Evolutionary conservation across 1,139 yeast species (phyloP), one percentile per base, ranked within the genome.

Genomic region (Geotrichum restrictum): DNA sequence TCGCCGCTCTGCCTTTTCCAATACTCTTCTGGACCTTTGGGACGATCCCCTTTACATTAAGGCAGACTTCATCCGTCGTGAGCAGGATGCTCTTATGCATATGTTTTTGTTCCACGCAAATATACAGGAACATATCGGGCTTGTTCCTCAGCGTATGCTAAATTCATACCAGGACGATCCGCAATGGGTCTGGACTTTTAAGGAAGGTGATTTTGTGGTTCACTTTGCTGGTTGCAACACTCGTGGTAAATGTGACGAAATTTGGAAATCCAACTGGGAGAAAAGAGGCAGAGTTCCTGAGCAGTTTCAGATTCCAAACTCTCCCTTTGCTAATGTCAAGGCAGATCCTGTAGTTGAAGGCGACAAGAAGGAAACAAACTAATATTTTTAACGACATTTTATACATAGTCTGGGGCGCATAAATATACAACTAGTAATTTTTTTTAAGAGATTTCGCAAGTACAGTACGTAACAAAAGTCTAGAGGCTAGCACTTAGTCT

Each of bases 131-230:
- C 71, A 68, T 51, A 58, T 66, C 11, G 73, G 65, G 6, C 52
- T 69, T 27, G 69, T 70, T 8, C 68, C 71, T 10, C 72, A 68
- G 58, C 59, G 71, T 11, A 51, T 65, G 39, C 56, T 70, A 47
- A 70, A 70, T 52, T 59, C 72, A 3, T 70, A 65, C 54, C 53
- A 53, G 22, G 62, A 57, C 21, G 53, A 49, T 14, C 51, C 61
- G 14, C 45, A 54, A 4, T 55, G 59, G 27, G 54, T 54, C 31
- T 59, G 63, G 58, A 38, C 56, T 14, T 64, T 52, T 49, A 53
- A 55, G 45, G 57, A 58, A n/a, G 64, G 65, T 4, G 67, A 65
- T 49, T 57, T 65, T 45, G 63, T 57, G 6, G 53, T 64, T 36
- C 68, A 65, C 52, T 64, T 64, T 50, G 67, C 68, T 6, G 69